Conservation (phyloP, 148 eudicot species). For the Heliamphora exappendiculata region DNA sequence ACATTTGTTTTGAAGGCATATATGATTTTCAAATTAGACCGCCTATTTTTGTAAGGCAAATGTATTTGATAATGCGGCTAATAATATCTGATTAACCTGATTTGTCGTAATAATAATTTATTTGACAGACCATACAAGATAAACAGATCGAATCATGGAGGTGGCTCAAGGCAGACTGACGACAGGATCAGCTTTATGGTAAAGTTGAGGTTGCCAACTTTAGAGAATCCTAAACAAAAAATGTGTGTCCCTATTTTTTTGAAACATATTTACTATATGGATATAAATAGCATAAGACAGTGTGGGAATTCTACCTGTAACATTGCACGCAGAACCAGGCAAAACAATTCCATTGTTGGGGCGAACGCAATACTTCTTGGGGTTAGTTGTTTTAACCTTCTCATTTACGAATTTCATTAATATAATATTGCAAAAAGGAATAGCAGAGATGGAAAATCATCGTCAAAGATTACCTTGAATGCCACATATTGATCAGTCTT, state of each 20-base stretch:
- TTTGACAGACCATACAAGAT: no score
- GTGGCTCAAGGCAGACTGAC: no score
- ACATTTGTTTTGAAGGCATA: no score
- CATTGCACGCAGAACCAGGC: conserved; percentile 56
- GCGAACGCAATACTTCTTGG: conserved; percentile 83
- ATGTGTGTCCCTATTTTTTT: neutral
- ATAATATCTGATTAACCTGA: no score
- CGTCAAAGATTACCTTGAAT: conserved; percentile 50
- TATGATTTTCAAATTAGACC: no score
- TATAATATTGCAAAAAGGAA: conserved; percentile 10
- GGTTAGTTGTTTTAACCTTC: conserved; percentile 90
- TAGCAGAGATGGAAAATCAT: conserved; percentile 1
- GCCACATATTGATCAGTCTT: conserved; percentile 53
- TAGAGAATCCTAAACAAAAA: no score
- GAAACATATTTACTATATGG: neutral
- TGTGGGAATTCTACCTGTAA: conserved; percentile 45
- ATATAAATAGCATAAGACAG: neutral
- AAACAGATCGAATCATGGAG: no score
- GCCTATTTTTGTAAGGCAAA: no score
- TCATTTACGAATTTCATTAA: conserved; percentile 11
- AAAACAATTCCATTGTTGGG: conserved; percentile 75
- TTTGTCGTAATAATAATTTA: no score
- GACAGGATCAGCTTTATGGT: no score
- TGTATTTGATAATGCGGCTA: no score
- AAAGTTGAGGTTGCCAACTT: no score